Percentiles rank a stretch among this genome's conserved stretches.
Conservation (phyloP, 306 rosid species). For the Castanea crenata region DNA sequence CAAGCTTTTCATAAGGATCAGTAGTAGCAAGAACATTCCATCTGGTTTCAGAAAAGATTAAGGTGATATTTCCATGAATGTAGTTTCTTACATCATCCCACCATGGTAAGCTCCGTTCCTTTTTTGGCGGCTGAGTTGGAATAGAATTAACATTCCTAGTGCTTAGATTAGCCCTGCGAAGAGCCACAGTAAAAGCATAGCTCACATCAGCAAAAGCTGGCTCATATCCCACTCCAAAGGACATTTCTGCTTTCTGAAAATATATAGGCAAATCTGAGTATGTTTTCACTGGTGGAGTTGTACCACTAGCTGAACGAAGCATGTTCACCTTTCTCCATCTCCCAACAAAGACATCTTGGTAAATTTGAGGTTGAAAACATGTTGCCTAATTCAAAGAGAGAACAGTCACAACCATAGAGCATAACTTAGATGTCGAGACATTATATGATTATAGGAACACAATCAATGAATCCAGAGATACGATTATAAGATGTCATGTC, state of each 20-base stretch:
- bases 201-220: constrained; percentile 91
- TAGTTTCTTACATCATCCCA: constrained; percentile 99
- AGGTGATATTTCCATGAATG: constrained; percentile 80
- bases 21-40: constrained; percentile 80
- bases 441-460: constrained; percentile 1
- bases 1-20: constrained; percentile 95
- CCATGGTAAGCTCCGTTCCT: constrained; percentile 97
- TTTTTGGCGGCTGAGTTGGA: constrained; percentile 67
- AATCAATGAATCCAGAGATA: not conserved
- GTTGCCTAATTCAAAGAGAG: constrained; percentile 74
- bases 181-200: constrained; percentile 92
- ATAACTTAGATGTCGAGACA: constrained; percentile 9
- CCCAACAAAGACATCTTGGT: constrained; percentile 86
- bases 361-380: constrained; percentile 91
- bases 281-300: constrained; percentile 94
- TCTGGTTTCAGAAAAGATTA: constrained; percentile 66
- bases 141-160: constrained; percentile 43
- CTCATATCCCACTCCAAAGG: constrained; percentile 97
- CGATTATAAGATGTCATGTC: not conserved
- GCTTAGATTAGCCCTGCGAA: constrained; percentile 96
- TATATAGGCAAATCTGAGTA: constrained; percentile 73
- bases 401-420: constrained; percentile 26
- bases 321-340: constrained; percentile 89
- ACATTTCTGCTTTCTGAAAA: constrained; percentile 77
- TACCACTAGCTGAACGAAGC: constrained; percentile 98